phyloP scores from a whole-genome alignment of 2,329 filamentous ascomycete genomes.

The Epichloe festucae region DNA sequence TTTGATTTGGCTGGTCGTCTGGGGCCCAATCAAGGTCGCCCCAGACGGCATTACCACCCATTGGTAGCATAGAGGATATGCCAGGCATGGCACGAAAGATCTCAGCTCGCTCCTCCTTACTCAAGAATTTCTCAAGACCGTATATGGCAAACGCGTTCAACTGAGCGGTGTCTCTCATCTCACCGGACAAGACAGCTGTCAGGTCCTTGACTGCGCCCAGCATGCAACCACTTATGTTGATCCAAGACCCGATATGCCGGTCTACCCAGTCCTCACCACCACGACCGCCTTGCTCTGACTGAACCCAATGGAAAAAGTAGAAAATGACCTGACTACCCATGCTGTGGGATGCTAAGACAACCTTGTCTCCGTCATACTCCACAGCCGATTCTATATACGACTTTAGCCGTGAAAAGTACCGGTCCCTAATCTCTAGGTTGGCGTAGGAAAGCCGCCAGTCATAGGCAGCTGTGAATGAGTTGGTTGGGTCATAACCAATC shows the following conservation, averaged over 20 bases:
- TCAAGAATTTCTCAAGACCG: constrained; percentile 89
- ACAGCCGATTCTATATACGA: constrained; percentile 78
- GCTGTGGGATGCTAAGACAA: constrained; percentile 80
- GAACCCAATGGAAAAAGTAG: constrained; percentile 71
- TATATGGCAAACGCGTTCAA: constrained; percentile 95
- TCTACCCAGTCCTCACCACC: constrained; percentile 88
- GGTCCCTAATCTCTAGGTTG: constrained; percentile 81
- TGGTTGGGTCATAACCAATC: constrained; percentile 84
- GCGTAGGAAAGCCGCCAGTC: constrained; percentile 89
- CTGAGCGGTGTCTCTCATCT: constrained; percentile 97
- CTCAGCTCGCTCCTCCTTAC: constrained; percentile 78
- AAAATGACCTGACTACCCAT: constrained; percentile 96
- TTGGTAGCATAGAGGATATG: constrained; percentile 89
- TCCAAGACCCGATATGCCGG: constrained; percentile 80
- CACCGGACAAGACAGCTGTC: constrained; percentile 80
- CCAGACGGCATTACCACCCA: constrained; percentile 92
- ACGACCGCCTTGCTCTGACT: constrained; percentile 61
- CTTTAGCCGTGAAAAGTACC: constrained; percentile 88
- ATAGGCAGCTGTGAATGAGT: constrained; percentile 57
- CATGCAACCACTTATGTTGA: constrained; percentile 98
- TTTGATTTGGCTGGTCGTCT: constrained; percentile 66
- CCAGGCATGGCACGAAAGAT: constrained; percentile 96
- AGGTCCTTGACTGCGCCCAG: constrained; percentile 85
- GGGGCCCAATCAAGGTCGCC: constrained; percentile 79
- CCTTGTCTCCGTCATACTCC: constrained; percentile 61